Evolutionary conservation across 495 filamentous ascomycete species (phyloP), one percentile per base, ranked within the genome.

Genomic region (Aspergillus cavernicola): DNA sequence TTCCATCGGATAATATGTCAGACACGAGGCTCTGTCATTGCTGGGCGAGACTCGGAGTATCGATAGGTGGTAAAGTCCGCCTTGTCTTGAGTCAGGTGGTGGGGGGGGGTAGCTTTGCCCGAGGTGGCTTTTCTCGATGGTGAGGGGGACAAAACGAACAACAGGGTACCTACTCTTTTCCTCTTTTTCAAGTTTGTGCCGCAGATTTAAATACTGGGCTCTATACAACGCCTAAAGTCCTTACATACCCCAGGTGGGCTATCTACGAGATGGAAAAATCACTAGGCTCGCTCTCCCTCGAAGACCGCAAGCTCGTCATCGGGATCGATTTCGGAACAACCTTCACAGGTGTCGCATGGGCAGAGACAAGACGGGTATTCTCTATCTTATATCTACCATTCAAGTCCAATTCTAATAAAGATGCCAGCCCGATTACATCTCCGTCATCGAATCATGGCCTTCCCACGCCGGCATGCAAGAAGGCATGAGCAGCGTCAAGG

Each of bases 261-360:
- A n/a, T n/a, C n/a, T n/a, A n/a, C 36, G 20, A 36, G 2, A 53
- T 53, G 50, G 50, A 53, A 13, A 45, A 45, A 13, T 28, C 31
- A 8, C n/a, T 53, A 6, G 20, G n/a, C 15, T 28, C 50, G 1
- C 33, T 53, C 3, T 45, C 40, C 0, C 41, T 53, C 8, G 18
- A 45, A 9, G 38, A 60, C 11, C 31, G 58, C 65, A 52, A 53
- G 23, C 39, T 53, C 9, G 55, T 75, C 26, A 60, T 75, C 15
- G 72, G 67, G 2, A 63, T 74, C 15, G 70, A 79, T 47, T 71
- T 73, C 56, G 77, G 75, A 0, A 79, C 75, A 11, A 80, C 77
- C 2, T 78, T 64, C 41, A 75, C 74, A n/a, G 75, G 77, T 15
- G 56, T 76, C 36, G 71, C 77, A 8, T 81, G 77, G 77, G 66